These are phyloP conservation scores for Exserohilum turcica DNA, from an alignment of 2,329 filamentous ascomycete genomes.

Conservation along the genomic window DNA sequence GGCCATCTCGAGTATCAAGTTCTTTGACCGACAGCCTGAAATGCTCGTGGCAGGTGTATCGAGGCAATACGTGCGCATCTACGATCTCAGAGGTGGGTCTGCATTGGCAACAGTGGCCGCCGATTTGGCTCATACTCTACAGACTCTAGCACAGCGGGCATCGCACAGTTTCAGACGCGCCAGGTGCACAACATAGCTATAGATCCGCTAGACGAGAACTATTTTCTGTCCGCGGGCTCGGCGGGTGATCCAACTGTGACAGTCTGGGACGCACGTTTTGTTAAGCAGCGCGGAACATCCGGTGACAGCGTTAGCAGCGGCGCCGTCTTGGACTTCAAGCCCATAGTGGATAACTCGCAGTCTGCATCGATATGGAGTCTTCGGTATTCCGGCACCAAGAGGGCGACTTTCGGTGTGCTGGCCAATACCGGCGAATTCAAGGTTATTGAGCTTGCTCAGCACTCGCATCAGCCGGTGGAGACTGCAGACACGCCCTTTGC, in stretches of 20 bases:
- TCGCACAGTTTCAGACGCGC: conserved; percentile 58
- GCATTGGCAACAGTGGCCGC: conserved; percentile 24
- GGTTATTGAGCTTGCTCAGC: conserved; percentile 60
- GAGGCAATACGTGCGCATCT: conserved; percentile 73
- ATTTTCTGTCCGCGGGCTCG: conserved; percentile 77
- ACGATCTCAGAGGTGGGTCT: conserved; percentile 73
- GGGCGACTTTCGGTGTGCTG: conserved; percentile 63
- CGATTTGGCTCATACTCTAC: conserved; percentile 18
- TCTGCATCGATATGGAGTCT: conserved; percentile 65
- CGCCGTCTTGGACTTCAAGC: conserved; percentile 63
- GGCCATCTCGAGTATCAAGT: conserved; percentile 81
- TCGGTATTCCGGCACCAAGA: conserved; percentile 63
- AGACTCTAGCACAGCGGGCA: conserved; percentile 52
- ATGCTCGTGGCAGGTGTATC: conserved; percentile 78
- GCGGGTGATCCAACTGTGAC: conserved; percentile 75
- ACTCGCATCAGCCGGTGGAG: conserved; percentile 47
- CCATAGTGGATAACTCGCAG: conserved; percentile 56
- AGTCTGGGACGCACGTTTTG: conserved; percentile 74
- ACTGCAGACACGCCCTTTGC: conserved; percentile 26
- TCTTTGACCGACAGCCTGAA: conserved; percentile 77
- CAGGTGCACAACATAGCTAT: conserved; percentile 73
- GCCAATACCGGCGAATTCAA: conserved; percentile 65
- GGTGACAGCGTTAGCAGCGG: conserved; percentile 60
- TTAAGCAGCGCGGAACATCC: conserved; percentile 34
- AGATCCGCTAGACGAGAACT: conserved; percentile 79